phyloP scores from a whole-genome alignment of 2,329 filamentous ascomycete species.

The Nemania sp. region DNA sequence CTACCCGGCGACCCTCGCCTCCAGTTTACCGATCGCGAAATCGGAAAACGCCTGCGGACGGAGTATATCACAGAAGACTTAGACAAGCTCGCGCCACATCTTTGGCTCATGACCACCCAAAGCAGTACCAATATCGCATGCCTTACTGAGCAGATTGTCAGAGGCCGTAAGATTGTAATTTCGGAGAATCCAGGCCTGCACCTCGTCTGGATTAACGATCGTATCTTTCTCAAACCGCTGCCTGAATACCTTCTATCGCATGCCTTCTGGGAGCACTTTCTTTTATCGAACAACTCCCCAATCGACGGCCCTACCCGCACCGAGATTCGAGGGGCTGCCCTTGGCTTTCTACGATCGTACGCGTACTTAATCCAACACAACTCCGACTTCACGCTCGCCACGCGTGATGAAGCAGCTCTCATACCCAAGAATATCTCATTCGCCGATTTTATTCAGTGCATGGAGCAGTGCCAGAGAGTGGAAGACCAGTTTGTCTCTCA shows the following conservation, averaged over 20 bases:
- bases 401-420: background rate
- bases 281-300: constrained; percentile 7
- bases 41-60: no score
- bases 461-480: no score
- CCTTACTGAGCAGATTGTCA: constrained; percentile 31
- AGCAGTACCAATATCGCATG: background rate
- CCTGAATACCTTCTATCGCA: constrained; percentile 34
- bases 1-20: no score
- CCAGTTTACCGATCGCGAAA: no score
- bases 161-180: constrained; percentile 32
- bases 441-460: constrained; percentile 53
- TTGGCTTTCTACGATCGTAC: constrained; percentile 38
- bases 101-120: no score
- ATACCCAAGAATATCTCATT: constrained; percentile 56
- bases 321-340: constrained; percentile 11
- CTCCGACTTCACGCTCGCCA: constrained; percentile 30
- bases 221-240: constrained; percentile 38
- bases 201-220: constrained; percentile 36
- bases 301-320: background rate
- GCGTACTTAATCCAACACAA: constrained; percentile 25
- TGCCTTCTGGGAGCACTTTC: constrained; percentile 33
- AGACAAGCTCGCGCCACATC: no score
- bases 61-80: no score
- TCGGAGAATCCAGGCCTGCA: constrained; percentile 36
- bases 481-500: no score